These are phyloP conservation scores for Beauveria australis DNA, from an alignment of 2,329 filamentous ascomycete genomes.

Conservation along the genomic window DNA sequence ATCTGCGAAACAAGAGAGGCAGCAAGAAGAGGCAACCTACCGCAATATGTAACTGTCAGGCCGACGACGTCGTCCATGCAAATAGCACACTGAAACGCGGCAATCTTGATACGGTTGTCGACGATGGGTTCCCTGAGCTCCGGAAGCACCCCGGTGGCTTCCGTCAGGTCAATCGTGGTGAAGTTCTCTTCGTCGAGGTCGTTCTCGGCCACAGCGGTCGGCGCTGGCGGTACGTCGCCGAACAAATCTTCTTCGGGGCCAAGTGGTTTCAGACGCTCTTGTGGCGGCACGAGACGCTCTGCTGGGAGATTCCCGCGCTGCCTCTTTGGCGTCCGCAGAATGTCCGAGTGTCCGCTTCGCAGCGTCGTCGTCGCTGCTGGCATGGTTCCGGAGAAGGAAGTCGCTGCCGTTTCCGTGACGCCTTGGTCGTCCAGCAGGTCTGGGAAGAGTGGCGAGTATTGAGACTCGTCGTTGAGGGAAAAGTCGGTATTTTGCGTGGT, in stretches of 20 bases:
- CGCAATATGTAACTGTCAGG: slow-evolving; percentile 57
- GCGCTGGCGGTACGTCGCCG: slow-evolving; percentile 15
- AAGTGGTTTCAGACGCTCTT: background rate
- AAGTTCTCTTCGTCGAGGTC: slow-evolving; percentile 16
- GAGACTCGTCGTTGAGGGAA: slow-evolving; percentile 19
- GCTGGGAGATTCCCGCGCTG: slow-evolving; percentile 15
- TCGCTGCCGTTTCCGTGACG: slow-evolving; percentile 18
- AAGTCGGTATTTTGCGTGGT: slow-evolving; percentile 15
- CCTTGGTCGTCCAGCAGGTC: slow-evolving; percentile 22
- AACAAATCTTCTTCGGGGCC: slow-evolving; percentile 21
- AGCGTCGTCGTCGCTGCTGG: slow-evolving; percentile 12
- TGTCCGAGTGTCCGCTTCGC: background rate
- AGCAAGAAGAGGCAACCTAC: slow-evolving; percentile 37
- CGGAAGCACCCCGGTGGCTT: slow-evolving; percentile 35
- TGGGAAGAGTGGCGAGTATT: slow-evolving; percentile 20
- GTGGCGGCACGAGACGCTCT: background rate
- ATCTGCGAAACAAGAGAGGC: background rate
- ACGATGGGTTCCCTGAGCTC: slow-evolving; percentile 36
- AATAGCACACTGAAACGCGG: slow-evolving; percentile 56
- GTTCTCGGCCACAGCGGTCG: slow-evolving; percentile 11
- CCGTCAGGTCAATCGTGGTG: slow-evolving; percentile 25
- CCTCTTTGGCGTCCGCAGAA: slow-evolving; percentile 18
- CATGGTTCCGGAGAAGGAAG: slow-evolving; percentile 24
- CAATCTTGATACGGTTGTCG: slow-evolving; percentile 44
- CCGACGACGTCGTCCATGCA: slow-evolving; percentile 55